Evolutionary conservation across 2,329 filamentous ascomycete genomes (phyloP).

Genomic region (Xylaria sp.): DNA sequence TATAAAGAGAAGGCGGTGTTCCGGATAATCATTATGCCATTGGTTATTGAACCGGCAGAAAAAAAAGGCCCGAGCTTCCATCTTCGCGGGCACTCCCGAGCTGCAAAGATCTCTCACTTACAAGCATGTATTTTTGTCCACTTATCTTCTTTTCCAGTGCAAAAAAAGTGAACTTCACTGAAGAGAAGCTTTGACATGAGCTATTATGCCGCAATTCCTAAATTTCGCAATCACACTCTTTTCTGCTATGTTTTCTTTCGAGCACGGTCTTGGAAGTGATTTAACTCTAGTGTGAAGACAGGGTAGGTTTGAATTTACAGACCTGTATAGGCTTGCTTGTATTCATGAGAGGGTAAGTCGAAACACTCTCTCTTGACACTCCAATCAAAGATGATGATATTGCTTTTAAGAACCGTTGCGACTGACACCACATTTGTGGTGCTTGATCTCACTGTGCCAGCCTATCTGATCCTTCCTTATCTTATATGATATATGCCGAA

Average conservation of each 20-base stretch:
- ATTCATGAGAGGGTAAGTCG: conserved; percentile 13
- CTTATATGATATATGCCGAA: conserved; percentile 14
- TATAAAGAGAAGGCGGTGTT: conserved; percentile 44
- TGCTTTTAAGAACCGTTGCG: conserved; percentile 68
- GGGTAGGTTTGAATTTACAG: not conserved
- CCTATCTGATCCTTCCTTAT: conserved; percentile 55
- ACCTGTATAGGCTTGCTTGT: not conserved
- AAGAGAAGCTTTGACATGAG: not conserved
- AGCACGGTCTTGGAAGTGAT: not conserved
- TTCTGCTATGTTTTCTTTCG: not conserved
- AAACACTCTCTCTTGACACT: conserved; percentile 4
- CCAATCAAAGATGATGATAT: conserved; percentile 58
- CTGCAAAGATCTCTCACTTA: not conserved
- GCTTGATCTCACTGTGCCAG: conserved; percentile 65
- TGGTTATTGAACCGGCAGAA: conserved; percentile 40
- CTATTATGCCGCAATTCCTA: not conserved
- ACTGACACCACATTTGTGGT: conserved; percentile 62
- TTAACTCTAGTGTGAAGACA: not conserved
- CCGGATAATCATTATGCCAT: conserved; percentile 40
- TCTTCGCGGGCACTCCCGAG: not conserved
- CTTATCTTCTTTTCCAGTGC: not conserved
- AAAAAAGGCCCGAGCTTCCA: conserved; percentile 21
- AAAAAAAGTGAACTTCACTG: not conserved
- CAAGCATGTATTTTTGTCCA: not conserved
- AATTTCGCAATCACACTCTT: not conserved